phyloP scores from a whole-genome alignment of 1,284 basidiomycete species.

The Cerrena zonata region DNA sequence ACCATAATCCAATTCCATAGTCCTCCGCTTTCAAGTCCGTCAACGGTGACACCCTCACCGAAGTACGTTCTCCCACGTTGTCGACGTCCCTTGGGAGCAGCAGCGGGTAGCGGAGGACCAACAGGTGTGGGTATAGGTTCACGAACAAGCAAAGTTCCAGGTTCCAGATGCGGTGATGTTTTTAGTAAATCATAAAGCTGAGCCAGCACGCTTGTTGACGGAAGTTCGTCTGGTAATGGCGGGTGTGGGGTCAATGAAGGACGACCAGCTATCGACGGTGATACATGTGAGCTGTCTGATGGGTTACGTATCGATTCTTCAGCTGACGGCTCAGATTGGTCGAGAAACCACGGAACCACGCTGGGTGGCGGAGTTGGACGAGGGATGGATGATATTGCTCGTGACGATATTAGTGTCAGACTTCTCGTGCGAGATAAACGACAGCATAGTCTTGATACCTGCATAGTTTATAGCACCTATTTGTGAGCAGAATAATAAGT shows the following conservation, averaged over 20 bases:
- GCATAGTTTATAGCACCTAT: too few species aligned
- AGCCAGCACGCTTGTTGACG: slow-evolving; percentile 28
- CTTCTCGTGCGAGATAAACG: not conserved
- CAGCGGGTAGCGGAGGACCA: slow-evolving; percentile 50
- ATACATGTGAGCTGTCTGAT: slow-evolving; percentile 16
- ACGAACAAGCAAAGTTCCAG: slow-evolving; percentile 45
- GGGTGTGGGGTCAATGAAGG: slow-evolving; percentile 14
- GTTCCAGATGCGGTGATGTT: slow-evolving; percentile 59
- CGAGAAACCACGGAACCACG: slow-evolving; percentile 50
- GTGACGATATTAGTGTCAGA: not conserved
- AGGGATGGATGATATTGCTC: not conserved
- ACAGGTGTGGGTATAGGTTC: slow-evolving; percentile 40
- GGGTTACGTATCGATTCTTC: slow-evolving; percentile 8
- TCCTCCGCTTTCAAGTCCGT: slow-evolving; percentile 39
- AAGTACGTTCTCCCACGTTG: slow-evolving; percentile 59
- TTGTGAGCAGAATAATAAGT: not conserved
- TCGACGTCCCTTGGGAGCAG: slow-evolving; percentile 54
- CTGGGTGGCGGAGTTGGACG: slow-evolving; percentile 6
- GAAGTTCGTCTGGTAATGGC: slow-evolving; percentile 45
- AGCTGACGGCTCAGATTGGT: slow-evolving; percentile 27
- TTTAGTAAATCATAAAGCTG: slow-evolving; percentile 48
- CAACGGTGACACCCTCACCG: slow-evolving; percentile 49
- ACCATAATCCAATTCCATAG: slow-evolving; percentile 72
- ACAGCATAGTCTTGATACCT: not conserved
- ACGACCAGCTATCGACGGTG: slow-evolving; percentile 28